These are phyloP conservation scores for Perilla frutescens DNA, from an alignment of 257 asterid species.

Conservation along the genomic window DNA sequence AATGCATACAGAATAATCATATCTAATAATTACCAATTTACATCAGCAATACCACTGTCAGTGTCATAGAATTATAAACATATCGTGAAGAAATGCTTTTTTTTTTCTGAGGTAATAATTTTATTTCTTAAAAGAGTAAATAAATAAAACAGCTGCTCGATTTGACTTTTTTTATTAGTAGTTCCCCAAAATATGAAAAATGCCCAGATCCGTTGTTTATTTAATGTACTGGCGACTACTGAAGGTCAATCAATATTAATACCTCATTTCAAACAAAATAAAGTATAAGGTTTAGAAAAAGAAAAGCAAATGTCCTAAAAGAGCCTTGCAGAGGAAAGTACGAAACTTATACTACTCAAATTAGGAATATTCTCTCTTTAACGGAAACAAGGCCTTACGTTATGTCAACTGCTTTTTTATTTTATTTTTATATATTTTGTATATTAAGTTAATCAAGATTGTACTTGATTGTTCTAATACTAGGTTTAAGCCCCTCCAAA, in stretches of 20 bases:
- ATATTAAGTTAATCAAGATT: neutral
- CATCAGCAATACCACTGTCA: conserved; percentile 42
- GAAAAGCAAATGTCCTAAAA: neutral
- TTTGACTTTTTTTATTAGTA: conserved; percentile 6
- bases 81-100: neutral
- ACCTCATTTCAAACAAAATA: neutral
- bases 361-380: conserved; percentile 43
- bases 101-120: neutral
- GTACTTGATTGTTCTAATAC: no score
- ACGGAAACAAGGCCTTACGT: conserved; percentile 46
- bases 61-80: conserved; percentile 17
- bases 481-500: no score
- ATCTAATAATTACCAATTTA: conserved; percentile 40
- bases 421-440: neutral
- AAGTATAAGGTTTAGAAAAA: neutral
- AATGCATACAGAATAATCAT: conserved; percentile 43
- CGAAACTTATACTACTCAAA: conserved; percentile 32
- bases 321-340: conserved; percentile 30
- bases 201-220: conserved; percentile 30
- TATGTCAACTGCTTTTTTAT: conserved; percentile 5
- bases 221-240: conserved; percentile 25
- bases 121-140: neutral
- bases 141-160: conserved; percentile 11
- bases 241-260: conserved; percentile 17
- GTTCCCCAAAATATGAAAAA: conserved; percentile 32